Percentiles rank a stretch among this genome's conserved stretches.
Evolutionary conservation across 2,329 filamentous ascomycete species (phyloP).

Genomic region (Fusarium domesticum): DNA sequence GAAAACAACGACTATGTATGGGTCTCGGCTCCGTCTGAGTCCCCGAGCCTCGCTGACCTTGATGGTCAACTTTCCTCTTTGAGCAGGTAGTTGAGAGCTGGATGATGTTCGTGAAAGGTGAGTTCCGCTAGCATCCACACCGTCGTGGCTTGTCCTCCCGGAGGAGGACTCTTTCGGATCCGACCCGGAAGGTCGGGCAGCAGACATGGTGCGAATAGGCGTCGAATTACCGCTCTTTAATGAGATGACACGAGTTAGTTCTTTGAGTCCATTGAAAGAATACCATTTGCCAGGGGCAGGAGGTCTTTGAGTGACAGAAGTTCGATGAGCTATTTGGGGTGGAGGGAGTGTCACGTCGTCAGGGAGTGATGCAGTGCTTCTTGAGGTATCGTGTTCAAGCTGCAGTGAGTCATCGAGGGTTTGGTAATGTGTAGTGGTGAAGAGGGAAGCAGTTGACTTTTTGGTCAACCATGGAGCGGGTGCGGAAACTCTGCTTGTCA

Average conservation of each 20-base stretch:
- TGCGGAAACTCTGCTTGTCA: constrained; percentile 21
- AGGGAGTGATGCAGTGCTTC: constrained; percentile 16
- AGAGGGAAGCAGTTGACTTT: constrained; percentile 22
- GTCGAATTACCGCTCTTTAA: constrained; percentile 91
- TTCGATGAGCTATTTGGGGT: constrained; percentile 45
- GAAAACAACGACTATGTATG: constrained; percentile 95
- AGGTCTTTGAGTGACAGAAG: constrained; percentile 42
- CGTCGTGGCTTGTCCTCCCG: constrained; percentile 40
- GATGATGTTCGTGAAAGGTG: constrained; percentile 47
- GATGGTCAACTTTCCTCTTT: constrained; percentile 86
- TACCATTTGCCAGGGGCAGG: constrained; percentile 52
- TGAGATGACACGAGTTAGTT: constrained; percentile 76
- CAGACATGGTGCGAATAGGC: constrained; percentile 81
- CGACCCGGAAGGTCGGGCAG: constrained; percentile 51
- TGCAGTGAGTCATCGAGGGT: constrained; percentile 23
- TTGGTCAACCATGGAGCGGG: constrained; percentile 19
- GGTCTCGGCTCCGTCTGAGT: constrained; percentile 76
- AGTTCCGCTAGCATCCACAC: constrained; percentile 48
- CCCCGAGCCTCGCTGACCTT: constrained; percentile 84
- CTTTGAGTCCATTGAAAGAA: constrained; percentile 68
- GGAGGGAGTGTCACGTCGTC: constrained; percentile 20
- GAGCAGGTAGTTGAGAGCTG: constrained; percentile 63
- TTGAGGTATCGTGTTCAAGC: constrained; percentile 19
- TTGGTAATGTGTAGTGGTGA: constrained; percentile 29
- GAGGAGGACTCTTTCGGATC: constrained; percentile 42